Percentiles rank a stretch among this genome's conserved stretches.
Conservation (phyloP, 2,329 filamentous ascomycete genomes). For the Penicillium aurantiogriseum region DNA sequence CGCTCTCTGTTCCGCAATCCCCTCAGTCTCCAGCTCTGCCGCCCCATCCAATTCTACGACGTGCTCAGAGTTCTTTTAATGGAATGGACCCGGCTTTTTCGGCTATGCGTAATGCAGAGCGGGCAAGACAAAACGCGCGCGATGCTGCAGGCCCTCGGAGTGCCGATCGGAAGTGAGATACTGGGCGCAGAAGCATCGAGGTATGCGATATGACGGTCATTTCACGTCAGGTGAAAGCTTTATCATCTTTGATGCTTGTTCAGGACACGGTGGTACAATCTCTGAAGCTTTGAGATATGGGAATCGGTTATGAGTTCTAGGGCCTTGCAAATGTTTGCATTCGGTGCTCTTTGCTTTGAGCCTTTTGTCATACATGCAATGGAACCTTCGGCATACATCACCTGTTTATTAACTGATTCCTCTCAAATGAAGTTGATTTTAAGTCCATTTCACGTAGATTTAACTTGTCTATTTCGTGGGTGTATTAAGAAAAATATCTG, state of each 20-base stretch:
- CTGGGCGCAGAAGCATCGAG: background rate
- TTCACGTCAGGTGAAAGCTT: background rate
- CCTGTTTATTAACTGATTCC: background rate
- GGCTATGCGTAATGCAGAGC: background rate
- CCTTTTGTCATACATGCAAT: background rate
- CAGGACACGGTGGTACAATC: background rate
- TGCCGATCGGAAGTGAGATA: background rate
- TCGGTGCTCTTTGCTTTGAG: background rate
- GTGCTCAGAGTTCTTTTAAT: conserved; percentile 6
- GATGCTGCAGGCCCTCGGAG: background rate
- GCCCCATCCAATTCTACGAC: background rate
- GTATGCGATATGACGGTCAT: background rate
- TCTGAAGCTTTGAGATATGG: background rate
- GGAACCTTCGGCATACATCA: background rate
- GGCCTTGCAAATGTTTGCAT: background rate
- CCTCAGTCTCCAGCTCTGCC: background rate
- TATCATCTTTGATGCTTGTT: background rate
- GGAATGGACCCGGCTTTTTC: conserved; percentile 8
- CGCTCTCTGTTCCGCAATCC: background rate
- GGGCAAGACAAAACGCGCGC: background rate
- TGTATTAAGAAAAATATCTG: background rate
- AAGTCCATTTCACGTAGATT: background rate
- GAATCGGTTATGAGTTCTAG: background rate
- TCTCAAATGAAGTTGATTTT: background rate
- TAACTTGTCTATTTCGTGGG: rapidly evolving